Conservation (phyloP, 139 green algal genomes). For the Microglena sp. region DNA sequence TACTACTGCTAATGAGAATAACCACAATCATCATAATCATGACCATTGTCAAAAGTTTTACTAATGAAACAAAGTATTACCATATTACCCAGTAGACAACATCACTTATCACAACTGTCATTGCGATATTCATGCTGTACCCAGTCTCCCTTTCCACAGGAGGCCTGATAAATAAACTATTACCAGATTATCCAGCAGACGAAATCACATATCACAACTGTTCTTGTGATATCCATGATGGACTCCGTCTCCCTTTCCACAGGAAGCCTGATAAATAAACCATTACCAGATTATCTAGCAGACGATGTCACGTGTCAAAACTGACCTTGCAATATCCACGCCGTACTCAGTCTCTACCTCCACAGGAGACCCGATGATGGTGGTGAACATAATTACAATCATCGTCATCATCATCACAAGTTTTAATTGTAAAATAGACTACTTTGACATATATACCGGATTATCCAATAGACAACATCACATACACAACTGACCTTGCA, state of each 20-base stretch:
- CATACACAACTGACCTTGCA: conserved; percentile 23
- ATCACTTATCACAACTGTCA: background rate
- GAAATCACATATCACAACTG: background rate
- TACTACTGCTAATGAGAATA: no score
- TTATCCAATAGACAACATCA: background rate
- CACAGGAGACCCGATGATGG: background rate
- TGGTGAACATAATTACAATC: background rate
- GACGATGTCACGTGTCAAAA: background rate
- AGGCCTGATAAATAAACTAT: no score
- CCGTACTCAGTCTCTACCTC: background rate
- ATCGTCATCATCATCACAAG: no score
- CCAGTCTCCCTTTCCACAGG: background rate
- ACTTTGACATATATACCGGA: background rate
- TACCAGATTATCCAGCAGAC: background rate
- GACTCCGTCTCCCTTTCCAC: conserved; percentile 27
- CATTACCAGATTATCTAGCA: background rate
- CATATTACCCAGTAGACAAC: background rate
- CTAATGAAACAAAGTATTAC: no score
- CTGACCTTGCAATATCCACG: background rate
- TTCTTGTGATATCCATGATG: conserved; percentile 54
- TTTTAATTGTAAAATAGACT: no score
- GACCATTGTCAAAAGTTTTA: no score
- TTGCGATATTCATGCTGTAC: background rate
- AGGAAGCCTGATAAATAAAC: conserved; percentile 38
- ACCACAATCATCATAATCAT: no score